Evolutionary conservation across 2,329 filamentous ascomycete genomes (phyloP), one percentile per base, ranked within the genome.

Genomic region (Fonsecaea monophora): DNA sequence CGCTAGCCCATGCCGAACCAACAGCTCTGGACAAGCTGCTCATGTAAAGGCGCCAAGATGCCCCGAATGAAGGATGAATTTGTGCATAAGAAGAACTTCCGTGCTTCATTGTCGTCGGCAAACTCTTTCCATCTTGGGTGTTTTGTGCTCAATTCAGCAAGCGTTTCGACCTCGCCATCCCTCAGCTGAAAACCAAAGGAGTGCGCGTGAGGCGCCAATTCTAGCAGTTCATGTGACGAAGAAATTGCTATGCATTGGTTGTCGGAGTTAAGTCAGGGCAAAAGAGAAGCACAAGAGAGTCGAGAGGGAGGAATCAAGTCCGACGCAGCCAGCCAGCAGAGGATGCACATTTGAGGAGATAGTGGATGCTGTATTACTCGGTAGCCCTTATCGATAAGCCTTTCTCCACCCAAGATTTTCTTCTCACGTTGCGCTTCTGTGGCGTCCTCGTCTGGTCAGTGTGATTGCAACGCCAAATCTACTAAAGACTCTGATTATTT

Each of bases 331-430:
- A 15, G 13, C 38, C 30, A 32, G 30, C 12, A 40, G 37, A 9
- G 42, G 2, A 21, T n/a, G n/a, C n/a, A 21, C 7, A 21, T 48
- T 8, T 8, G 42, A 21, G 42, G 21, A 9, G 5, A 8, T 48
- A 48, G 21, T 8, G 42, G 0, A 48, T 18, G 21, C 8, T 8
- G n/a, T 48, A 3, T 1, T 21, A 18, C n/a, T 18, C 15, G n/a
- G n/a, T 21, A 21, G 42, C 45, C 45, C 21, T 50, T 50, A 50
- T 50, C 45, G 45, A 50, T 50, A 50, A 50, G 45, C 21, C 3
- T 5, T 4, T 15, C 21, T 50, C 45, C 45, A 50, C 45, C 21
- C 21, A 50, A 30, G 25, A 25, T 50, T 50, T 50, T 13, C 7
- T 10, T 25, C 45, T 15, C 12, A 8, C 12, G 9, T 48, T 48